These are phyloP conservation scores for Biscogniauxia marginata DNA, from an alignment of 2,329 filamentous ascomycete species.

Conservation along the genomic window DNA sequence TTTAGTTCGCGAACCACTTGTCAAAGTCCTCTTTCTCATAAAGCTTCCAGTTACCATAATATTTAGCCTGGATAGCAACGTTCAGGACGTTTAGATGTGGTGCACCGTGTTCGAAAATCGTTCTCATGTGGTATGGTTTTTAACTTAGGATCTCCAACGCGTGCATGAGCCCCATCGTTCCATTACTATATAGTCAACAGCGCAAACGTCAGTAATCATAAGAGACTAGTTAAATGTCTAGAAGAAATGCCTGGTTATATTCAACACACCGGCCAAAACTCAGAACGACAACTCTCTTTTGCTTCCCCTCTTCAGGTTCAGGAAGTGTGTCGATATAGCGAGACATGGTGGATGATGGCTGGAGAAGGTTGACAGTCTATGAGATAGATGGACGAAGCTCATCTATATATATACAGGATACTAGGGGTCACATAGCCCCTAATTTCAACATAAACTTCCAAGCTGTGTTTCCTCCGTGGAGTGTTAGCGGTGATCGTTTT, in stretches of 20 bases:
- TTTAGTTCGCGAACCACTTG: conserved; percentile 5
- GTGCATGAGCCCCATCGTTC: conserved; percentile 7
- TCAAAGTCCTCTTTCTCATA: conserved; percentile 6
- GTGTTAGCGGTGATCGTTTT: too few species aligned
- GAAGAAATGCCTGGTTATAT: neutral
- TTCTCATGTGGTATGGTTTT: conserved; percentile 5
- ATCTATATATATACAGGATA: neutral
- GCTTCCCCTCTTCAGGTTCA: neutral
- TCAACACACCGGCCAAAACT: conserved; percentile 2
- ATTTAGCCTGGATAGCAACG: conserved; percentile 3
- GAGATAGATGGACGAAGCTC: neutral
- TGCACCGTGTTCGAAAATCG: conserved; percentile 2
- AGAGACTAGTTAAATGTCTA: neutral
- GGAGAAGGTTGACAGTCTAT: neutral
- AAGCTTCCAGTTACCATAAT: conserved; percentile 1
- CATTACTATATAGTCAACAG: neutral
- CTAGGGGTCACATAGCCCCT: too few species aligned
- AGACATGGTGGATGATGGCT: neutral
- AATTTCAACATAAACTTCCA: too few species aligned
- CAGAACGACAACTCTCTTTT: conserved; percentile 2
- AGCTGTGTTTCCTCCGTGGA: too few species aligned
- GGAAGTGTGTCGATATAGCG: conserved; percentile 1
- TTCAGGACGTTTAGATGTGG: conserved; percentile 4
- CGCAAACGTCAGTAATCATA: neutral
- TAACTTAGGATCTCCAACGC: conserved; percentile 4